Percentiles rank a stretch among this genome's conserved stretches.
Conservation (phyloP, 31 red algal genomes). For the Bonnemaisonia californica region DNA sequence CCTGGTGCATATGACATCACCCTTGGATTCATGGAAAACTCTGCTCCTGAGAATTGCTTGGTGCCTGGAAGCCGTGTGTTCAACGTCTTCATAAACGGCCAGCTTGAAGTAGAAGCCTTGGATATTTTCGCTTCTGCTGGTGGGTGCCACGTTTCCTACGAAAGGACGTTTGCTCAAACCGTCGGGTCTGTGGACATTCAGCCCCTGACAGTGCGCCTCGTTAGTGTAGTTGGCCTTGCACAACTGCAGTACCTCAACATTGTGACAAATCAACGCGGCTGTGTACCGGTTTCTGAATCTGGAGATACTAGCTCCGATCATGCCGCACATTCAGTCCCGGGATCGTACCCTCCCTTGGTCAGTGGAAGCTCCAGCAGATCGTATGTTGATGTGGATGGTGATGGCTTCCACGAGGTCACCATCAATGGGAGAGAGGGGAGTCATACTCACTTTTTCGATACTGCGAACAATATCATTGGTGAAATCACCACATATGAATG, state of each 20-base stretch:
- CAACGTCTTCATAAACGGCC: conserved; percentile 44
- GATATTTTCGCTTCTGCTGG: conserved; percentile 41
- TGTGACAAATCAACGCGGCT: conserved; percentile 19
- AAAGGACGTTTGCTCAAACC: conserved; percentile 28
- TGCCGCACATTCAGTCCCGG: conserved; percentile 60
- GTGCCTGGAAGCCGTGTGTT: conserved; percentile 59
- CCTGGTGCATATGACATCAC: conserved; percentile 61
- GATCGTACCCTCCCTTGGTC: conserved; percentile 58
- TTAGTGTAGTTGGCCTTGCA: conserved; percentile 34
- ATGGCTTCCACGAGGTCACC: conserved; percentile 42
- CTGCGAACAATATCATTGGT: conserved; percentile 40
- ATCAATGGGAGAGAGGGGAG: conserved; percentile 54
- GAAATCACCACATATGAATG: conserved; percentile 51
- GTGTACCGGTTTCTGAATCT: conserved; percentile 26
- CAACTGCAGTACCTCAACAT: conserved; percentile 46
- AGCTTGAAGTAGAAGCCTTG: conserved; percentile 34
- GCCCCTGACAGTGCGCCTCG: conserved; percentile 47
- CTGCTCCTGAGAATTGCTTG: conserved; percentile 16
- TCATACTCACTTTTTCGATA: conserved; percentile 57
- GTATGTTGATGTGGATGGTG: conserved; percentile 60
- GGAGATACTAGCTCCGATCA: conserved; percentile 38
- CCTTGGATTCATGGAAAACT: conserved; percentile 60
- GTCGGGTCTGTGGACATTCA: conserved; percentile 43
- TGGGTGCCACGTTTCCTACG: conserved; percentile 29
- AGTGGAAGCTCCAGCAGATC: conserved; percentile 28